Evolutionary conservation across 2,329 filamentous ascomycete species (phyloP).

Genomic region (Alternaria hordeiaustralica): DNA sequence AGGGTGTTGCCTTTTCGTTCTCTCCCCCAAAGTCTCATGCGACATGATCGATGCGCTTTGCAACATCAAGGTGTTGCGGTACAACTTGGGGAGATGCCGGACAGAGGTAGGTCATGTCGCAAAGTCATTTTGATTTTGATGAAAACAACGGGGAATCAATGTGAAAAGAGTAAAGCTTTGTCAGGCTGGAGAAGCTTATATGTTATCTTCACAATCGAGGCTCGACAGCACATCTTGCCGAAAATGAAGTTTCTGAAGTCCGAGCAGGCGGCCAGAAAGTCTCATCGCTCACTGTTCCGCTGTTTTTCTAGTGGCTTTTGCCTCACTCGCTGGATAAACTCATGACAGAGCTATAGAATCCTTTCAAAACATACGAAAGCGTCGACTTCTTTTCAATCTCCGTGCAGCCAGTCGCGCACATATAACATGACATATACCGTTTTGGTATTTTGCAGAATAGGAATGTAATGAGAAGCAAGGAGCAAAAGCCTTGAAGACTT

Average conservation of each 20-base stretch:
- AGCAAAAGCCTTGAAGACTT: not conserved
- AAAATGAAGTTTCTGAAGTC: accelerated
- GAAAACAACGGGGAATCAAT: accelerated
- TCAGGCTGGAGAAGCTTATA: not conserved
- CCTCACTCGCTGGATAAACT: accelerated
- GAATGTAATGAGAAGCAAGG: not conserved
- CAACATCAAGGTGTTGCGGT: not conserved
- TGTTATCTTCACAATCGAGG: accelerated
- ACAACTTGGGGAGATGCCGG: accelerated
- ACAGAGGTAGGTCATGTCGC: accelerated
- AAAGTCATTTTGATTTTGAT: not conserved
- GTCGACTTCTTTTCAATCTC: accelerated
- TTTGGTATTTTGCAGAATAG: not conserved
- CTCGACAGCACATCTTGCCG: not conserved
- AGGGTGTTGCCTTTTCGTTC: not conserved
- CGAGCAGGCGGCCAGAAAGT: not conserved
- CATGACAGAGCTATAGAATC: not conserved
- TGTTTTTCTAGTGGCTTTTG: not conserved
- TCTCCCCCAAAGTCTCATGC: accelerated
- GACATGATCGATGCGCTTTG: not conserved
- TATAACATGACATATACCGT: no score
- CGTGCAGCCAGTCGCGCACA: not conserved
- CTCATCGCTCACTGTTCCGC: accelerated
- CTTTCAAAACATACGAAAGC: accelerated
- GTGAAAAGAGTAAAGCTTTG: accelerated